Evolutionary conservation across 257 asterid genomes (phyloP), one percentile per base, ranked within the genome.

Genomic region (Mitragyna speciosa): DNA sequence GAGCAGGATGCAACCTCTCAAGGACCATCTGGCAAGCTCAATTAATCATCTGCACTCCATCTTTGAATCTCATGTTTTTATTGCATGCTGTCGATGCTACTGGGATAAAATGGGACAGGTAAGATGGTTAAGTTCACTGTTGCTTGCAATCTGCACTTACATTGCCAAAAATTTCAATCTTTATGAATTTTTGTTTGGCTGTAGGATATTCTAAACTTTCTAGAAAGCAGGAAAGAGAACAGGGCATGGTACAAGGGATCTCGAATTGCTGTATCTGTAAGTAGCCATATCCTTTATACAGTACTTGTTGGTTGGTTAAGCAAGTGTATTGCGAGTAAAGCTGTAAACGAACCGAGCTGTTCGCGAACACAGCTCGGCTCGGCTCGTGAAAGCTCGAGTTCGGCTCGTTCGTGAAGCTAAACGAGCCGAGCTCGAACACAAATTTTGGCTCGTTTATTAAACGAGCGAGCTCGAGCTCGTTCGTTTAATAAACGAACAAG

Each of bases 21-120:
- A 81, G 79, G 91, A 88, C 14, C 90, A 83, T 77, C 87, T 88
- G 33, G 84, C 78, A 39, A 77, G 48, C 71, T 80, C 90, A 24
- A 86, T 88, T 58, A 84, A 76, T 80, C 91, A 86, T 82, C 82
- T 88, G 72, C 85, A 88, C 31, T 81, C 83, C 80, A 83, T 82
- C 49, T 84, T 88, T 43, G 90, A 78, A 10, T 80, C 90, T 30
- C 89, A 83, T 51, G 90, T 88, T 6, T 88, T 88, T 39, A 79
- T 88, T 15, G 87, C 90, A 69, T 78, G 84, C 31, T 88, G 90
- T 72, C 88, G 91, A 39, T 90, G 91, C 16, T 88, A 79, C 71
- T 88, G 91, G 91, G 91, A 86, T 73, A 88, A 83, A 79, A 86
- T 84, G 88, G 91, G 91, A 49, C 89, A 84, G 88, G 91, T 88